These are phyloP conservation scores for Tolypocladium pustulatum DNA, from an alignment of 2,329 filamentous ascomycete species.

Conservation along the genomic window DNA sequence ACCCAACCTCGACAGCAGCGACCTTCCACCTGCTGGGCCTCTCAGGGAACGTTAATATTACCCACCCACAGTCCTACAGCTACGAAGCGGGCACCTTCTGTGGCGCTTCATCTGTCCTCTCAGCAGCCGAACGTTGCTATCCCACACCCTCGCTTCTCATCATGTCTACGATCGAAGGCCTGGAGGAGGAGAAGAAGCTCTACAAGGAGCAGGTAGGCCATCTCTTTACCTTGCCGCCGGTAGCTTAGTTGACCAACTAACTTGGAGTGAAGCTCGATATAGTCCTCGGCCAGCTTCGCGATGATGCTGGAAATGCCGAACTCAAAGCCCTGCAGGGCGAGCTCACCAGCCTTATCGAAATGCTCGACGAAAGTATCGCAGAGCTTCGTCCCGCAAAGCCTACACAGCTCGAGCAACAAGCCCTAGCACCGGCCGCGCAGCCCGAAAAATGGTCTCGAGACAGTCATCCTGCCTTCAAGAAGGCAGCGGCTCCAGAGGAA, in stretches of 20 bases:
- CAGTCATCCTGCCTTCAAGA: slow-evolving; percentile 69
- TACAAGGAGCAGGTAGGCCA: slow-evolving; percentile 45
- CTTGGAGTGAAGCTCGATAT: slow-evolving; percentile 55
- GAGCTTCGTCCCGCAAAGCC: slow-evolving; percentile 53
- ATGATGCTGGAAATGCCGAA: slow-evolving; percentile 71
- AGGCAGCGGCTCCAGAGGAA: slow-evolving; percentile 33
- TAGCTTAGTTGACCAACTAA: slow-evolving; percentile 6
- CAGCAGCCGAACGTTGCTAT: too few species aligned
- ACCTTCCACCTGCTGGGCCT: not conserved
- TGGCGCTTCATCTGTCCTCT: not conserved
- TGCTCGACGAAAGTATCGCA: slow-evolving; percentile 70
- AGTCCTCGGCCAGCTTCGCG: slow-evolving; percentile 63
- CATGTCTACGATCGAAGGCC: slow-evolving; percentile 24
- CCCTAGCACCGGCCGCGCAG: slow-evolving; percentile 33
- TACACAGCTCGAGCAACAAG: slow-evolving; percentile 32
- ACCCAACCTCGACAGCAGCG: not conserved
- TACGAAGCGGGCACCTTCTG: not conserved
- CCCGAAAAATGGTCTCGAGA: slow-evolving; percentile 71
- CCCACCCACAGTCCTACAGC: not conserved
- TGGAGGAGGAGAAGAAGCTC: slow-evolving; percentile 42
- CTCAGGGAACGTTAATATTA: not conserved
- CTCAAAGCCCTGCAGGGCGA: slow-evolving; percentile 68
- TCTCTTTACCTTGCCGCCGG: not conserved
- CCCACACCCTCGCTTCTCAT: not conserved
- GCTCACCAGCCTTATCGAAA: slow-evolving; percentile 69